These are phyloP conservation scores for Gilbertella persicaria DNA, from an alignment of 371 early-diverging fungal genomes.

Conservation along the genomic window DNA sequence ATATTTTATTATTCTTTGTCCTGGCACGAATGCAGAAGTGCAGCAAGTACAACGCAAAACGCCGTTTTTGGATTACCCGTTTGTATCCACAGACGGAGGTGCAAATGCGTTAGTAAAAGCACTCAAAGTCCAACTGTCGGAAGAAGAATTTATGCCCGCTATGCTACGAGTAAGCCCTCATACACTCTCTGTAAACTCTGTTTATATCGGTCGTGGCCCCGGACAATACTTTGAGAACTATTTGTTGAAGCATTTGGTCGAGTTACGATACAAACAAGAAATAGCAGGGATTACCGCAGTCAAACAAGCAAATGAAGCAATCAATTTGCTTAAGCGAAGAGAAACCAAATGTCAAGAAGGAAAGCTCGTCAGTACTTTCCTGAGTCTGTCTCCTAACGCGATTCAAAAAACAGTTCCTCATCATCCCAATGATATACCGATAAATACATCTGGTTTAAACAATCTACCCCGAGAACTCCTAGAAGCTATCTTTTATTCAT, in stretches of 20 bases:
- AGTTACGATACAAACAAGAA: constrained; percentile 26
- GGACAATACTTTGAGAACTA: constrained; percentile 30
- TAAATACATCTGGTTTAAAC: neutral
- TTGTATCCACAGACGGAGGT: constrained; percentile 26
- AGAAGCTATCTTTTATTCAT: constrained; percentile 26
- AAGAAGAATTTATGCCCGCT: constrained; percentile 40
- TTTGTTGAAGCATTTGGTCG: constrained; percentile 23
- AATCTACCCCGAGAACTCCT: constrained; percentile 35
- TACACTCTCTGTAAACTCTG: constrained; percentile 18
- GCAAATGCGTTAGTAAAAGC: constrained; percentile 27
- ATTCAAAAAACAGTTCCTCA: neutral
- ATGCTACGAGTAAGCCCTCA: constrained; percentile 22
- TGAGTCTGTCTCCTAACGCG: neutral
- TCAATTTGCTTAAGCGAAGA: constrained; percentile 33
- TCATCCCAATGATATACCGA: neutral
- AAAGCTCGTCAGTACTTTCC: constrained; percentile 10
- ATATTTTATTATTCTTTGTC: constrained; percentile 45
- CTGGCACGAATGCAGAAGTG: constrained; percentile 31
- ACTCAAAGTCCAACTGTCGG: constrained; percentile 34
- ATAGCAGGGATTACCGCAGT: constrained; percentile 17
- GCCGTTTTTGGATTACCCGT: constrained; percentile 39
- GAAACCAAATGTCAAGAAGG: constrained; percentile 29
- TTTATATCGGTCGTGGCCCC: constrained; percentile 39
- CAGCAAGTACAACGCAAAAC: constrained; percentile 26
- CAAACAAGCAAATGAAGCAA: constrained; percentile 12